Conservation (phyloP, 176 grass and related monocot genomes). For the Carex scoparia region DNA sequence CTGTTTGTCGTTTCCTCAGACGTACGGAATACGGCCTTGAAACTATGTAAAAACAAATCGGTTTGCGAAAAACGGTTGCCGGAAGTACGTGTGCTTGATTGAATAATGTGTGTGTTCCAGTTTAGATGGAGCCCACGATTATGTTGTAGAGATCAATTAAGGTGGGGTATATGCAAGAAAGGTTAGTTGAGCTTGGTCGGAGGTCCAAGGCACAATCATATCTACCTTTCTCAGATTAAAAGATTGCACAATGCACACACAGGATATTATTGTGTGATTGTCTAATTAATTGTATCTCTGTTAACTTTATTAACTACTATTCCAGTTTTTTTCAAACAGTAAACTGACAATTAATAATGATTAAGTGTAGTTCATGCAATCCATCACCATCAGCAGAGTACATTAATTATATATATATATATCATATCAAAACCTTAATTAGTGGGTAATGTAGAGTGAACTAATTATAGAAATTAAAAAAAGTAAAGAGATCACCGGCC, state of each 20-base stretch:
- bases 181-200: constrained; percentile 7
- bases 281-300: not conserved
- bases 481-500: too few relatives aligned
- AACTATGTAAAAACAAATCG: constrained; percentile 15
- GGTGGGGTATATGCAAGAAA: not conserved
- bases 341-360: not conserved
- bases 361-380: not conserved
- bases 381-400: not conserved
- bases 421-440: not conserved
- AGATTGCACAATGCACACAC: constrained; percentile 15
- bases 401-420: not conserved
- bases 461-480: not conserved
- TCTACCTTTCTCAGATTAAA: constrained; percentile 23
- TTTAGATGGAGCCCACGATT: not conserved
- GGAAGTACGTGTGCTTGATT: constrained; percentile 10
- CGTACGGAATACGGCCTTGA: not conserved
- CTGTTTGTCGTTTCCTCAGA: not conserved
- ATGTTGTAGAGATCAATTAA: constrained; percentile 16
- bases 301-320: not conserved
- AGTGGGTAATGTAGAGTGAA: not conserved
- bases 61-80: not conserved
- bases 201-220: constrained; percentile 21
- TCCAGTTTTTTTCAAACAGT: not conserved
- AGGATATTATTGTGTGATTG: constrained; percentile 20
- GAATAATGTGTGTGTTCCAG: not conserved